Percentiles rank a stretch among this genome's conserved stretches.
Conservation (phyloP, 75 land plant genomes). For the Pinus tabuliformis region DNA sequence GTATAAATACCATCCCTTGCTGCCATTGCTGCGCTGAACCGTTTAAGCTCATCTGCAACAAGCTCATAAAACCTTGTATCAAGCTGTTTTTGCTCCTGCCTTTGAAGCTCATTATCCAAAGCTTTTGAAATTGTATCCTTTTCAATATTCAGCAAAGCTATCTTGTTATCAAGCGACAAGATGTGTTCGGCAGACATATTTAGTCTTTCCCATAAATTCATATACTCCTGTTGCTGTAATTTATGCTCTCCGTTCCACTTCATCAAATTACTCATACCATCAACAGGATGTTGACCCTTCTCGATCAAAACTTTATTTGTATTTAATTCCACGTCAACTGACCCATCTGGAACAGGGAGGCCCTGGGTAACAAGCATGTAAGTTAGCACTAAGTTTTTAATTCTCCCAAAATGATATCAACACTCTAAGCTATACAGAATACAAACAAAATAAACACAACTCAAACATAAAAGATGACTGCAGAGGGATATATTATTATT, state of each 20-base stretch:
- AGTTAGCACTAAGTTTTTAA: no score
- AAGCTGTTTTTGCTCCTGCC: conserved; percentile 7
- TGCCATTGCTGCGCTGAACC: not conserved
- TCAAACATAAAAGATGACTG: not conserved
- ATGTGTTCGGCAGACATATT: conserved; percentile 10
- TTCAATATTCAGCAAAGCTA: conserved; percentile 6
- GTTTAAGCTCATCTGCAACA: not conserved
- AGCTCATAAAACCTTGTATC: not conserved
- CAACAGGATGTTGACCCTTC: no score
- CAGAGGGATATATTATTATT: not conserved
- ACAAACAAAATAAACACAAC: not conserved
- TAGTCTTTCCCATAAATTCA: conserved; percentile 1
- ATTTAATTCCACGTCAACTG: not conserved
- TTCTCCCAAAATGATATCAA: not conserved
- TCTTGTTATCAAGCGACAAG: conserved; percentile 1
- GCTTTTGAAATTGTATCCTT: conserved; percentile 13
- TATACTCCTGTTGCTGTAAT: no score
- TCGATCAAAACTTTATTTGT: no score
- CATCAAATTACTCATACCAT: no score
- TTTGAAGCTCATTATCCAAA: conserved; percentile 6
- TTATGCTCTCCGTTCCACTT: no score
- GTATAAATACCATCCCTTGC: not conserved
- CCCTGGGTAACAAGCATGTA: not conserved
- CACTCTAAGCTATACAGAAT: not conserved
- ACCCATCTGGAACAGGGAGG: not conserved